phyloP scores from a whole-genome alignment of 1,284 basidiomycete species.

The Spongispora temasekensis region DNA sequence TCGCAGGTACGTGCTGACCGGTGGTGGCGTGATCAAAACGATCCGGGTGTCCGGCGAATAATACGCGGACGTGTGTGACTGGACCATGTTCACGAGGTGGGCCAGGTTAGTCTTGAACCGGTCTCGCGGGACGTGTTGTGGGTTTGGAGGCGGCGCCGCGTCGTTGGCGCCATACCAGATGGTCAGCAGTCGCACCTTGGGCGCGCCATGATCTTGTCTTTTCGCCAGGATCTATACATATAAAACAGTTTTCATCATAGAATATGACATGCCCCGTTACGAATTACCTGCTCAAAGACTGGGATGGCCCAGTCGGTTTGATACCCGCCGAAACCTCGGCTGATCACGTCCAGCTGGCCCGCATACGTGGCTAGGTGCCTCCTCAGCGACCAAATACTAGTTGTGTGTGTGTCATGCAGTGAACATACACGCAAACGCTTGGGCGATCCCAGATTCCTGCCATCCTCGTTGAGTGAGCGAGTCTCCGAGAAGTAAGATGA shows the following conservation, averaged over 20 bases:
- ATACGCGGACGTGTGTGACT: slow-evolving; percentile 58
- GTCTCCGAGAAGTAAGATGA: slow-evolving; percentile 75
- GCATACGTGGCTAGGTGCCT: slow-evolving; percentile 63
- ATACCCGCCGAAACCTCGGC: slow-evolving; percentile 81
- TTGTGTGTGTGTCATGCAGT: not conserved
- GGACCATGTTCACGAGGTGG: slow-evolving; percentile 63
- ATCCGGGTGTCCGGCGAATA: slow-evolving; percentile 77
- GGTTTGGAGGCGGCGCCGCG: slow-evolving; percentile 56
- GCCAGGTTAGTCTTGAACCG: slow-evolving; percentile 69
- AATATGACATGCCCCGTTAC: too few species aligned
- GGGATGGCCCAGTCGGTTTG: slow-evolving; percentile 84
- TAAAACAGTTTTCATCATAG: too few species aligned
- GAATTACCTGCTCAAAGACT: slow-evolving; percentile 69
- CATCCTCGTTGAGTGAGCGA: slow-evolving; percentile 72
- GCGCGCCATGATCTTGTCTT: slow-evolving; percentile 48
- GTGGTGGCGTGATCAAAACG: slow-evolving; percentile 83
- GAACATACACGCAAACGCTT: slow-evolving; percentile 60
- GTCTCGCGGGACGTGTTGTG: slow-evolving; percentile 72
- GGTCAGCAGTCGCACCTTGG: slow-evolving; percentile 70
- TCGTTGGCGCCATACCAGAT: slow-evolving; percentile 95
- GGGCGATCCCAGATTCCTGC: slow-evolving; percentile 59
- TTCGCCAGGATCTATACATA: slow-evolving; percentile 64
- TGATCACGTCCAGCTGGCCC: slow-evolving; percentile 80
- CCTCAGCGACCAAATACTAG: slow-evolving; percentile 5
- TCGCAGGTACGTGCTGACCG: slow-evolving; percentile 67